These are phyloP conservation scores for Trichoderma guizhouense DNA, from an alignment of 2,329 filamentous ascomycete genomes.

Conservation along the genomic window DNA sequence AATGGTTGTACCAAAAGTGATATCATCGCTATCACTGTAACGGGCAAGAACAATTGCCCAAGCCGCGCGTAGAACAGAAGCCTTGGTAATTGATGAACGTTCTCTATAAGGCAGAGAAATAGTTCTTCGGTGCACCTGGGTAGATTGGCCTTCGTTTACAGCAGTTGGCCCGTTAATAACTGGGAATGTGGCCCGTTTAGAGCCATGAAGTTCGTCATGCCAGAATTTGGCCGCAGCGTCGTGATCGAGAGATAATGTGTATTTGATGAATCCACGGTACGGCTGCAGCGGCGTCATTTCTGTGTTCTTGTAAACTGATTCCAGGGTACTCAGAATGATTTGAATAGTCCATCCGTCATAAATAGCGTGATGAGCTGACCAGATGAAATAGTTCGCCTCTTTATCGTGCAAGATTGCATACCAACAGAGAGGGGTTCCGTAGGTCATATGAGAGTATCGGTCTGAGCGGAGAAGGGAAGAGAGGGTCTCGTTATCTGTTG, in stretches of 20 bases:
- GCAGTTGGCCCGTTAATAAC: not conserved
- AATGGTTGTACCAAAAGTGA: constrained; percentile 24
- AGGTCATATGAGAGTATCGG: not conserved
- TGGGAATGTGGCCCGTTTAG: constrained; percentile 15
- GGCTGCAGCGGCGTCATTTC: constrained; percentile 25
- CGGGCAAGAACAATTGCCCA: constrained; percentile 24
- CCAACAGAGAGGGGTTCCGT: constrained; percentile 18
- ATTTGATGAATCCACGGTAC: constrained; percentile 26
- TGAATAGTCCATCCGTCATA: constrained; percentile 11
- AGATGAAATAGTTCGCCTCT: not conserved
- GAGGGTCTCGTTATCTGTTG: not conserved
- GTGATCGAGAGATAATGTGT: not conserved
- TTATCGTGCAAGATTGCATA: not conserved
- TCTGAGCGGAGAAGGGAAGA: not conserved
- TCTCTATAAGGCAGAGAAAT: not conserved
- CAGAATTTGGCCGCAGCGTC: constrained; percentile 15
- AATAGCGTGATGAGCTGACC: not conserved
- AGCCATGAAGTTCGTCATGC: constrained; percentile 15
- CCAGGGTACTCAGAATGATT: not conserved
- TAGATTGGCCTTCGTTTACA: not conserved
- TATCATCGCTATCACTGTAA: constrained; percentile 12
- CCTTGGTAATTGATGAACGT: constrained; percentile 7
- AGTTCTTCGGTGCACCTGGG: not conserved
- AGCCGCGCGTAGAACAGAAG: constrained; percentile 21
- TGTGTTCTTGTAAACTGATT: not conserved